A percentile compares a stretch with the other conserved stretches of the same genome.
Conservation (phyloP, 2,329 filamentous ascomycete genomes). For the Dactylellina parvicollis region DNA sequence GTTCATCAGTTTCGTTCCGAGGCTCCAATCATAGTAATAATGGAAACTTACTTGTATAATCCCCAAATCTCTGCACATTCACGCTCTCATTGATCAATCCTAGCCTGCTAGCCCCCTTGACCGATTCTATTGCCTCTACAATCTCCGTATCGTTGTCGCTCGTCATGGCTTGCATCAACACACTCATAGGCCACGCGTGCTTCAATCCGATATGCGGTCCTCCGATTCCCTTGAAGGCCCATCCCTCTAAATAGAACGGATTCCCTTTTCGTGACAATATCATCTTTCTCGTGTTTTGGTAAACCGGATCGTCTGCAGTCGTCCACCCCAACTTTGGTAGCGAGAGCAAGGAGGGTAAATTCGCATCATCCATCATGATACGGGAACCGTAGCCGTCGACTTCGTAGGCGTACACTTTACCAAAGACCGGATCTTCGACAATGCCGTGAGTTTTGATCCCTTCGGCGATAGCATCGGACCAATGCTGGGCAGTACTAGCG, state of each 20-base stretch:
- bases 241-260: constrained; percentile 84
- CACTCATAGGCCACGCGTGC: constrained; percentile 96
- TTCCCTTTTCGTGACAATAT: constrained; percentile 79
- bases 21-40: not conserved
- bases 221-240: constrained; percentile 85
- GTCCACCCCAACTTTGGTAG: constrained; percentile 82
- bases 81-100: constrained; percentile 93
- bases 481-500: constrained; percentile 64
- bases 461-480: constrained; percentile 74
- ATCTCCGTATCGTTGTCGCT: constrained; percentile 86
- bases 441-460: constrained; percentile 88
- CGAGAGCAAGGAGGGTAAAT: constrained; percentile 81
- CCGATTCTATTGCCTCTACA: constrained; percentile 73
- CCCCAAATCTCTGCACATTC: constrained; percentile 74
- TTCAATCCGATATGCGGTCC: constrained; percentile 81
- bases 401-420: constrained; percentile 84
- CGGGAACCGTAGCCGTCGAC: constrained; percentile 85
- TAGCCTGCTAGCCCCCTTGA: constrained; percentile 77
- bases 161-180: constrained; percentile 91
- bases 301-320: constrained; percentile 72
- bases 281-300: constrained; percentile 88
- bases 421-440: constrained; percentile 77
- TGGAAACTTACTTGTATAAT: constrained; percentile 76
- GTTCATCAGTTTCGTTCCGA: constrained; percentile 2
- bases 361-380: constrained; percentile 89